Conservation (phyloP, 2,329 filamentous ascomycete species). For the Epichloe coenophiala region DNA sequence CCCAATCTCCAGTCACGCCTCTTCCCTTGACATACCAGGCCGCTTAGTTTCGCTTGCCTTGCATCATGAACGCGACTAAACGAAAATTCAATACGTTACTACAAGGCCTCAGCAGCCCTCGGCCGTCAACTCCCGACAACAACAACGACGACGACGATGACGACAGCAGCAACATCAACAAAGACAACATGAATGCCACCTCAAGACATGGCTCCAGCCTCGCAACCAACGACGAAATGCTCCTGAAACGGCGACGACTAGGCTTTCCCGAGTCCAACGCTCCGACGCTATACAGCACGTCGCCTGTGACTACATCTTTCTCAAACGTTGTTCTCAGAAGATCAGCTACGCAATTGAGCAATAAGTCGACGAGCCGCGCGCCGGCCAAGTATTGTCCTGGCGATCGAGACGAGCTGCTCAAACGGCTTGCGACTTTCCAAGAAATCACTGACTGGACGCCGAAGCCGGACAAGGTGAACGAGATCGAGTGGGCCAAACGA, state of each 20-base stretch:
- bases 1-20: constrained; percentile 1
- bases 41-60: neutral
- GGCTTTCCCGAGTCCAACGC: constrained; percentile 28
- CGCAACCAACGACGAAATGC: constrained; percentile 24
- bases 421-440: constrained; percentile 73
- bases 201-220: constrained; percentile 7
- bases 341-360: constrained; percentile 1
- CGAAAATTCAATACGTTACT: constrained; percentile 69
- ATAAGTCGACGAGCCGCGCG: constrained; percentile 12
- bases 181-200: constrained; percentile 11
- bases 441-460: constrained; percentile 89
- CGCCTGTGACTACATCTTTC: constrained; percentile 11
- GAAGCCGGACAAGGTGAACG: constrained; percentile 73
- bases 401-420: constrained; percentile 71
- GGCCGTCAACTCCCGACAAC: constrained; percentile 7
- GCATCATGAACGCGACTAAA: constrained; percentile 61
- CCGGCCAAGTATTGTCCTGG: constrained; percentile 67
- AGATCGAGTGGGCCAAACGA: constrained; percentile 87
- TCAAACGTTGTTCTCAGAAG: constrained; percentile 4
- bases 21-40: neutral
- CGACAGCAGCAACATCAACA: no score
- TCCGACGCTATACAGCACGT: constrained; percentile 12
- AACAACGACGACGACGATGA: neutral
- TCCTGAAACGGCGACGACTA: constrained; percentile 40
- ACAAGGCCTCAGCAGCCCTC: constrained; percentile 44